Evolutionary conservation across 2,329 filamentous ascomycete genomes (phyloP).

Genomic region (Pseudogymnoascus destructans): DNA sequence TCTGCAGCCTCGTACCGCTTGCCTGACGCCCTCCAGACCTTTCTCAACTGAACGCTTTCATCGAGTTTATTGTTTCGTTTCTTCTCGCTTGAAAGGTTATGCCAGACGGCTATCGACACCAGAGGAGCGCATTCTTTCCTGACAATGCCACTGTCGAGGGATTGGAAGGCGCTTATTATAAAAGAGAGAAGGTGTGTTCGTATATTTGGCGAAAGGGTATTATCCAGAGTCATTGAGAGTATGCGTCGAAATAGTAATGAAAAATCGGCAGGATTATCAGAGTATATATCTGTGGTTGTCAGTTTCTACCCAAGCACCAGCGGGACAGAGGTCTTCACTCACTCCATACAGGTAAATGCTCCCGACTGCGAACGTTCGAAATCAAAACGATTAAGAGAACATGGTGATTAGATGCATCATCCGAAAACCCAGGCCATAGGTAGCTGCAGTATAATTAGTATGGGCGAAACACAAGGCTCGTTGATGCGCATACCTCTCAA

Average conservation of each 20-base stretch:
- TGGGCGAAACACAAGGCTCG: not conserved
- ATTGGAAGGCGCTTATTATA: conserved; percentile 85
- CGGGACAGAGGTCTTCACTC: conserved; percentile 23
- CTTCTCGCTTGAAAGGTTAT: conserved; percentile 70
- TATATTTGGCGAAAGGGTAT: conserved; percentile 49
- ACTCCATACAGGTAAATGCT: conserved; percentile 82
- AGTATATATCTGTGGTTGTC: conserved; percentile 50
- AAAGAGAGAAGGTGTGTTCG: conserved; percentile 79
- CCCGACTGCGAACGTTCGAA: conserved; percentile 75
- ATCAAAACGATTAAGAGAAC: conserved; percentile 77
- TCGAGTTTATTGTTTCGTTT: conserved; percentile 62
- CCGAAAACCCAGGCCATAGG: conserved; percentile 84
- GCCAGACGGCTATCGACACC: conserved; percentile 91
- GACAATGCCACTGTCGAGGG: conserved; percentile 74
- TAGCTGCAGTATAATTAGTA: conserved; percentile 42
- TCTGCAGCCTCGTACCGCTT: conserved; percentile 85
- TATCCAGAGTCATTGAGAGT: conserved; percentile 71
- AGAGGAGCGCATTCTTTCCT: conserved; percentile 93
- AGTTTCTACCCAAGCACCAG: conserved; percentile 9
- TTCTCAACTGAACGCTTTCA: conserved; percentile 60
- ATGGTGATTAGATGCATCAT: conserved; percentile 83
- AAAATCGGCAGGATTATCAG: conserved; percentile 66
- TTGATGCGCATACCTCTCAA: conserved; percentile 56
- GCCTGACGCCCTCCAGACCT: conserved; percentile 76
- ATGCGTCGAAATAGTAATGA: conserved; percentile 80